Evolutionary conservation across 176 grass and related monocot genomes (phyloP), one percentile per base, ranked within the genome.

Genomic region (barley (Hordeum vulgare)): DNA sequence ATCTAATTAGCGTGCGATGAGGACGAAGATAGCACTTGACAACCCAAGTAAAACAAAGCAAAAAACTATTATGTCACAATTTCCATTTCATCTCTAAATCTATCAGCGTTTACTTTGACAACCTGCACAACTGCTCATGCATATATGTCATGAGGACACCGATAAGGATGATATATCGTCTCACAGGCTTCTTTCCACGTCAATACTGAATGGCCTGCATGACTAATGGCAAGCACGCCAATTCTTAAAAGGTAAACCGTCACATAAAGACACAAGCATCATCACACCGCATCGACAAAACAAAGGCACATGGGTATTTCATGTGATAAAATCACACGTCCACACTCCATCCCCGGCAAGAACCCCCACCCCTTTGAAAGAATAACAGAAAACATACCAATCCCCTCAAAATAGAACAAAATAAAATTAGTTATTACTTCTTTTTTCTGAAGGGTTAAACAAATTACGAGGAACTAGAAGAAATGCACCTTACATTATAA

Each of bases 261-360:
- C 21, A 41, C 66, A 12, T 24, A 40, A 58, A 60, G 1, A 60
- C n/a, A 12, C 20, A 23, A 21, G 1, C 9, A 8, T 4, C 17
- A 9, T n/a, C 33, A 69, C 11, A n/a, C 47, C 28, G 6, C 10
- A 4, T 75, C 13, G 1, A 74, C 3, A 11, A 15, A 29, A 9
- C 0, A 7, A 6, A 10, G 11, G n/a, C 13, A n/a, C 1, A 61
- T 7, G 3, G 1, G 9, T 0, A 8, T 4, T 8, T 28, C 35
- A 57, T 81, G 15, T 17, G 21, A 53, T 14, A 18, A 11, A 34
- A 21, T 21, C 1, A 20, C 42, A 20, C 11, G 11, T 11, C 8
- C 13, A 37, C 9, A 1, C 7, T 47, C n/a, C 0, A 8, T 12
- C 34, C 36, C 11, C 62, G 24, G n/a, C n/a, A 61, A 14, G 15